These are phyloP conservation scores for Coemansia sp. DNA, from an alignment of 192 early-diverging fungal species.

Conservation along the genomic window DNA sequence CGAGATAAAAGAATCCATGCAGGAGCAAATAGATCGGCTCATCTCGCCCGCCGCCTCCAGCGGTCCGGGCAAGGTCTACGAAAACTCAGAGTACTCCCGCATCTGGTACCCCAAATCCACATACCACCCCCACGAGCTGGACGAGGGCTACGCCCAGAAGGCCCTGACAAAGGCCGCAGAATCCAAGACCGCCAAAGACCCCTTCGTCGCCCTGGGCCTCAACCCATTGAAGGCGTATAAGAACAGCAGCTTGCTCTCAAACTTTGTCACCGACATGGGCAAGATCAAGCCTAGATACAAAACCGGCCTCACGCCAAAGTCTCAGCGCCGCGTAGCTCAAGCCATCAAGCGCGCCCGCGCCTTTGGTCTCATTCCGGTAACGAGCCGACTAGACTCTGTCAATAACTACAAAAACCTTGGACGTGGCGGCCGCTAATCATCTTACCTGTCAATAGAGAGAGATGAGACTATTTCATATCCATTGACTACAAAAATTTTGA, in stretches of 20 bases:
- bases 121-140: conserved; percentile 38
- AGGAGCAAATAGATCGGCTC: conserved; percentile 12
- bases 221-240: conserved; percentile 55
- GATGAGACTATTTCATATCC: background rate
- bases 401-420: conserved; percentile 23
- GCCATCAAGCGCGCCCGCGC: conserved; percentile 64
- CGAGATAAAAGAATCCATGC: conserved; percentile 6
- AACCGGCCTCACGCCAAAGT: conserved; percentile 61
- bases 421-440: conserved; percentile 5
- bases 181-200: conserved; percentile 15
- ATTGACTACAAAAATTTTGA: background rate
- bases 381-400: conserved; percentile 26
- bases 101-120: conserved; percentile 12
- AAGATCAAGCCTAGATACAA: conserved; percentile 61
- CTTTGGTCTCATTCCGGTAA: conserved; percentile 55
- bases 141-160: conserved; percentile 16
- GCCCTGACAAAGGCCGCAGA: background rate
- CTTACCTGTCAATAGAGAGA: background rate
- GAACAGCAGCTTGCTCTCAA: conserved; percentile 56
- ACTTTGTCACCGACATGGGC: conserved; percentile 64
- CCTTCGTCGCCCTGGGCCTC: conserved; percentile 35
- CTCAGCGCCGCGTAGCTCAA: conserved; percentile 61
- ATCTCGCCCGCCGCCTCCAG: background rate
- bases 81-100: conserved; percentile 21
- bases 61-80: conserved; percentile 8